A percentile compares a stretch with the other conserved stretches of the same genome.
These are phyloP conservation scores for Suillus ampliporus DNA, from an alignment of 768 basidiomycete species.

Conservation along the genomic window DNA sequence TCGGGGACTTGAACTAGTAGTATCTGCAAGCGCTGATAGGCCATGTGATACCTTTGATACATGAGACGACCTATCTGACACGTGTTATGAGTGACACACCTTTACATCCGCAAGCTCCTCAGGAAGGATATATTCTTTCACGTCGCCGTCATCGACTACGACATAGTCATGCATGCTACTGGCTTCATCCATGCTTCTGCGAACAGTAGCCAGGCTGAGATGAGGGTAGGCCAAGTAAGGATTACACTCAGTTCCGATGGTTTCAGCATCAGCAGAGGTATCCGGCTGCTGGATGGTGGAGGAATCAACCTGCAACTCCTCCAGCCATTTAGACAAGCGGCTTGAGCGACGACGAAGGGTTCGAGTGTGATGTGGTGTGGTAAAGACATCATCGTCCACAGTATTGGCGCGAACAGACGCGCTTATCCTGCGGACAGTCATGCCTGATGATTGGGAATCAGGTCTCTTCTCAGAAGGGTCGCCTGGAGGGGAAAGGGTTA, in stretches of 20 bases:
- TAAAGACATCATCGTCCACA: conserved; percentile 17
- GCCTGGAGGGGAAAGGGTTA: conserved; percentile 22
- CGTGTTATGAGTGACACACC: conserved; percentile 35
- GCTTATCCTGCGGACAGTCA: conserved; percentile 33
- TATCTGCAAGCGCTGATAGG: conserved; percentile 25
- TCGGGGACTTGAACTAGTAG: conserved; percentile 35
- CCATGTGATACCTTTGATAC: conserved; percentile 29
- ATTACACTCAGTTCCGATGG: conserved; percentile 36
- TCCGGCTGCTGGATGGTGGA: conserved; percentile 20
- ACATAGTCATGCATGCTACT: conserved; percentile 47
- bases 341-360: conserved; percentile 43
- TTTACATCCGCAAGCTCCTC: conserved; percentile 20
- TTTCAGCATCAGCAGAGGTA: conserved; percentile 27
- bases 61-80: conserved; percentile 26
- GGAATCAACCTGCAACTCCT: conserved; percentile 41
- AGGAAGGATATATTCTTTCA: conserved; percentile 28
- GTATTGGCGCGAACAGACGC: conserved; percentile 25
- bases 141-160: conserved; percentile 42
- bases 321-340: conserved; percentile 51
- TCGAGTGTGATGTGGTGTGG: conserved; percentile 2
- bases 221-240: conserved; percentile 51
- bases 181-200: conserved; percentile 37
- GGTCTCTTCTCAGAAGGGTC: conserved; percentile 19
- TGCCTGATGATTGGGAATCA: conserved; percentile 37
- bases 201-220: conserved; percentile 34